Evolutionary conservation across 768 basidiomycete species (phyloP), one percentile per base, ranked within the genome.

Genomic region (Lentinula sp.): DNA sequence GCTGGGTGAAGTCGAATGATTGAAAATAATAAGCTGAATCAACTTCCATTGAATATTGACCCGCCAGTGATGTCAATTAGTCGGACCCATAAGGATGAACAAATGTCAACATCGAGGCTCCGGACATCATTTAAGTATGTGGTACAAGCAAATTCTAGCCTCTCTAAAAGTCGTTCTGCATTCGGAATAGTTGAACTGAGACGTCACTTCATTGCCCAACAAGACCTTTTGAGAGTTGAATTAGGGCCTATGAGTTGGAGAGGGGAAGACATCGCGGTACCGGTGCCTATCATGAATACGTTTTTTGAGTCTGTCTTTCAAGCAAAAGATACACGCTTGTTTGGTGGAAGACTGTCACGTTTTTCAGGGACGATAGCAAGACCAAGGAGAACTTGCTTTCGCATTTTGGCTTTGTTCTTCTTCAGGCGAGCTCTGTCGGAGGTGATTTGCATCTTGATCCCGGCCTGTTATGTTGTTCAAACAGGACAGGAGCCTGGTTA

Each of bases 251-350:
- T 16, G 1, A 16, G 42, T n/a, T 43, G 2, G 13, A 45, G 37
- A 32, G 4, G 10, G 6, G 6, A n/a, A 36, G 36, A 32, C 32
- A 8, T 15, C 16, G 8, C 10, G 8, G 13, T 32, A 42, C 43
- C 28, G 32, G 51, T 7, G 39, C 4, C 41, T 42, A 46, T 39
- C 18, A 28, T 28, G 28, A 28, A 28, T 28, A 28, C 28, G 3
- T 28, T 28, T 28, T 28, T 28, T 28, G 28, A 28, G 28, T 28
- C 28, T 36, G 6, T 48, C 7, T 12, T 23, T 23, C 23, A 59
- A 20, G 35, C 58, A 51, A 59, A 59, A 4, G 58, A 59, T 20
- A 59, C 58, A 28, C 58, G 58, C 36, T 51, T 59, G 37, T 51
- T 59, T 8, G 35, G 23, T 39, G n/a, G 42, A 50, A 13, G 20